phyloP scores from a whole-genome alignment of 495 filamentous ascomycete species.

The Annulohypoxylon stygium region DNA sequence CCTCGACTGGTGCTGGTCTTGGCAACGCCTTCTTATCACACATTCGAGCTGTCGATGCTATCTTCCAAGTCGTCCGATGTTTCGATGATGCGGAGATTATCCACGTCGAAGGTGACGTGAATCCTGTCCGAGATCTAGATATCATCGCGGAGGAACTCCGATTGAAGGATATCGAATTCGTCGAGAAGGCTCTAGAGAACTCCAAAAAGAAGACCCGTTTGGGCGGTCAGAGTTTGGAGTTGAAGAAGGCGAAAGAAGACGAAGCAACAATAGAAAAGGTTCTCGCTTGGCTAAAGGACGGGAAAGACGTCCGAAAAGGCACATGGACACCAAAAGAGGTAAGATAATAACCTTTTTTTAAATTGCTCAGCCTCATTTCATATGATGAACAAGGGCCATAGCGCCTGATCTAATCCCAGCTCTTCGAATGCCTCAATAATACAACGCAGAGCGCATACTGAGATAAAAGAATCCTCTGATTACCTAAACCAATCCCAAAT shows the following conservation, averaged over 20 bases:
- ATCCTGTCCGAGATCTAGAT: slow-evolving; percentile 90
- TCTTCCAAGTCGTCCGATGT: slow-evolving; percentile 98
- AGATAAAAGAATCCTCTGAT: slow-evolving; percentile 76
- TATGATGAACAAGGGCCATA: slow-evolving; percentile 98
- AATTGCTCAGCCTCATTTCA: slow-evolving; percentile 46
- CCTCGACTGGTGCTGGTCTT: slow-evolving; percentile 96
- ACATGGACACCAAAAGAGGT: slow-evolving; percentile 97
- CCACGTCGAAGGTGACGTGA: slow-evolving; percentile 98
- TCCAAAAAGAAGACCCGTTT: slow-evolving; percentile 92
- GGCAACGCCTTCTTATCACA: slow-evolving; percentile 99
- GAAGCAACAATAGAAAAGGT: slow-evolving; percentile 93
- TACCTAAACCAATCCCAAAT: slow-evolving; percentile 59
- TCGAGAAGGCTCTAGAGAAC: slow-evolving; percentile 91
- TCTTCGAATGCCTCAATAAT: slow-evolving; percentile 89
- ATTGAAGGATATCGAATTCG: slow-evolving; percentile 99
- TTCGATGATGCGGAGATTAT: slow-evolving; percentile 99
- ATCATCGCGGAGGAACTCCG: slow-evolving; percentile 98
- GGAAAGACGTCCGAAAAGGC: slow-evolving; percentile 92
- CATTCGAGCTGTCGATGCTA: slow-evolving; percentile 98
- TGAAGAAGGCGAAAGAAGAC: slow-evolving; percentile 97
- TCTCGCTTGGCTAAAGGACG: slow-evolving; percentile 80
- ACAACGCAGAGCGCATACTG: slow-evolving; percentile 81
- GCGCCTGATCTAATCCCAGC: slow-evolving; percentile 99
- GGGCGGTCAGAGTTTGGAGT: slow-evolving; percentile 96
- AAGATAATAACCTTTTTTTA: slow-evolving; percentile 59